Conservation (phyloP, 2,329 filamentous ascomycete genomes). For the Ophiostoma sp. region DNA sequence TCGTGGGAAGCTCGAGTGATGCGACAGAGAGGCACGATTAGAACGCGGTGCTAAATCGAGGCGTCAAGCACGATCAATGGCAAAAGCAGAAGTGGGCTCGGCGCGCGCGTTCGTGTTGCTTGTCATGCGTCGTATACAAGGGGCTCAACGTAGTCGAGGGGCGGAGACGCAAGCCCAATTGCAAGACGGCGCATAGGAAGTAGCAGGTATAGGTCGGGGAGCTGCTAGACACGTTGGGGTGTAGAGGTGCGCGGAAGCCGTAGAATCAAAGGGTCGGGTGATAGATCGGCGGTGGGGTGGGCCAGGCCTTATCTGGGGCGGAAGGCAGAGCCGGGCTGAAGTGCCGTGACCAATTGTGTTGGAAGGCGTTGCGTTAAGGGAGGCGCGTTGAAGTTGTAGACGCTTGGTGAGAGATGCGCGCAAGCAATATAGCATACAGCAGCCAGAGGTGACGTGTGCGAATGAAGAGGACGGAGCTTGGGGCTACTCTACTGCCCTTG, state of each 20-base stretch:
- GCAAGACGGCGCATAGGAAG: neutral
- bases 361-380: neutral
- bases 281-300: slow-evolving; percentile 19
- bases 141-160: neutral
- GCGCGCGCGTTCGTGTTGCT: neutral
- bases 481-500: neutral
- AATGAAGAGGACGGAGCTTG: neutral
- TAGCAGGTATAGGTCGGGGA: neutral
- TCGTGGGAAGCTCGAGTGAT: slow-evolving; percentile 1
- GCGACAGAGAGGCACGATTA: neutral
- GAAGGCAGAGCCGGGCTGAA: neutral
- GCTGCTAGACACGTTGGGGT: neutral
- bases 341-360: neutral
- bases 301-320: slow-evolving; percentile 16
- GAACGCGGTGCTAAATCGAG: neutral
- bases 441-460: neutral
- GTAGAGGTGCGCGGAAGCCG: neutral
- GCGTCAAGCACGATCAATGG: neutral
- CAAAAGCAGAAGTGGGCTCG: neutral
- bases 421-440: neutral
- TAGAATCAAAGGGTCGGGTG: slow-evolving; percentile 12
- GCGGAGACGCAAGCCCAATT: neutral
- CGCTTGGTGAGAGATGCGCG: neutral
- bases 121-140: neutral
- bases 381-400: neutral